Base-by-base conservation (phyloP, 352 stramenopile species). In the Thalassiosira livingstoniorum region DNA sequence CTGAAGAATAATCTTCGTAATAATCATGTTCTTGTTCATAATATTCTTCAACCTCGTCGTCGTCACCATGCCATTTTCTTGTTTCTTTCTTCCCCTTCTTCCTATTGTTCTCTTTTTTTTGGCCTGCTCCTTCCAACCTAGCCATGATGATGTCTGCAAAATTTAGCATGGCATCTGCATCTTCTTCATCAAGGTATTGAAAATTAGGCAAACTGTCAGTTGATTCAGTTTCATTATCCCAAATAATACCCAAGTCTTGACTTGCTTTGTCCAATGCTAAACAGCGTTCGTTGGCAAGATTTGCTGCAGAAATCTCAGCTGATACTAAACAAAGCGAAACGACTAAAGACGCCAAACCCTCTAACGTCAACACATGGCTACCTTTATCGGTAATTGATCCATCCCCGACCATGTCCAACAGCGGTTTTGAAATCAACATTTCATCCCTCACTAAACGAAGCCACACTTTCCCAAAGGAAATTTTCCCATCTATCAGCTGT, bases 271-370 rank as follows among this genome's bases (percentile, higher is more conserved):
- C 64, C 29, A 93, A 77, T 3, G 89, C 54, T 11, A 76, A 25
- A 82, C 89, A 93, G 31, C 80, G 85, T 45, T 21, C 53, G 45
- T 85, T 43, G 2, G 15, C 55, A 15, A 73, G 29, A 55, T 84
- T 65, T 13, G 67, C 47, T 10, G 13, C 11, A 2, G 61, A 65
- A 62, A 88, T 80, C 79, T 94, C 89, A 37, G 80, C 89, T n/a
- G 82, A 81, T 35, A 91, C 37, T 78, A 83, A 80, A 78, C 89
- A 94, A 13, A 88, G 13, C 42, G 85, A 86, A 18, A 88, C 54
- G 57, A 94, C 80, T 2, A 92, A 80, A 10, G 70, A 51, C 31
- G 42, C 29, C 55, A 72, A 55, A 65, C 61, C 64, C 21, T 57
- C 54, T 23, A 47, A 13, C 2, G 2, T 53, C 37, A 68, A 18